Evolutionary conservation across 2,329 filamentous ascomycete genomes (phyloP).

Genomic region (Aspergillus oerlinghausenensis): DNA sequence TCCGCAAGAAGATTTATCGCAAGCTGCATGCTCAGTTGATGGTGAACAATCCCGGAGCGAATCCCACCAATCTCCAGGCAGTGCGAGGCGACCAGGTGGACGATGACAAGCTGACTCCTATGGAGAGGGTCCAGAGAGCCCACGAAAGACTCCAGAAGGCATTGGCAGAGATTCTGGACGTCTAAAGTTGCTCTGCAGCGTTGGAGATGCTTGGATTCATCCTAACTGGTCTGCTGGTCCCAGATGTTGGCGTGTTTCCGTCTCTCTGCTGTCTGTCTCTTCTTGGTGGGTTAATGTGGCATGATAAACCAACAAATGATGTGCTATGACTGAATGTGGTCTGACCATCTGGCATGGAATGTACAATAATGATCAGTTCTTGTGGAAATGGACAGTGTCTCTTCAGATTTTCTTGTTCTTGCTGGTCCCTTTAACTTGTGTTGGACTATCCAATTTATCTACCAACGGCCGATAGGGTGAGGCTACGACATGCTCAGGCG

Average conservation of each 20-base stretch:
- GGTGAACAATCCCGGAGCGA: not conserved
- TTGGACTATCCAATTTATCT: slow-evolving; percentile 44
- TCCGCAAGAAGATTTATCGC: slow-evolving; percentile 7
- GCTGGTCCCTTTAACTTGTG: slow-evolving; percentile 25
- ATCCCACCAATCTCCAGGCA: not conserved
- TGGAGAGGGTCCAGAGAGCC: slow-evolving; percentile 8
- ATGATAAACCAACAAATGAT: slow-evolving; percentile 4
- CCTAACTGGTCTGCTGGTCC: not conserved
- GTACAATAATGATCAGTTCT: slow-evolving; percentile 4
- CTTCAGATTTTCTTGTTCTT: slow-evolving; percentile 32
- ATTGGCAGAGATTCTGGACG: not conserved
- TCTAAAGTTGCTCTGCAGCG: not conserved
- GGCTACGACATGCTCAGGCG: slow-evolving; percentile 50
- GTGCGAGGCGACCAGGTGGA: not conserved
- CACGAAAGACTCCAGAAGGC: slow-evolving; percentile 15
- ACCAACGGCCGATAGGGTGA: slow-evolving; percentile 58
- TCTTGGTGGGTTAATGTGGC: not conserved
- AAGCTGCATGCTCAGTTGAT: slow-evolving; percentile 5
- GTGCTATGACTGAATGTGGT: slow-evolving; percentile 1
- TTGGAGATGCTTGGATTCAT: not conserved
- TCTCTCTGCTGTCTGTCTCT: slow-evolving; percentile 2
- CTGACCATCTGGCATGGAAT: not conserved
- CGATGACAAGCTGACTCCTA: not conserved
- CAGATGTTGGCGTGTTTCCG: not conserved
- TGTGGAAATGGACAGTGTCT: slow-evolving; percentile 1